Conservation (phyloP, 2,329 filamentous ascomycete genomes). For the Trichophyton benhamiae region DNA sequence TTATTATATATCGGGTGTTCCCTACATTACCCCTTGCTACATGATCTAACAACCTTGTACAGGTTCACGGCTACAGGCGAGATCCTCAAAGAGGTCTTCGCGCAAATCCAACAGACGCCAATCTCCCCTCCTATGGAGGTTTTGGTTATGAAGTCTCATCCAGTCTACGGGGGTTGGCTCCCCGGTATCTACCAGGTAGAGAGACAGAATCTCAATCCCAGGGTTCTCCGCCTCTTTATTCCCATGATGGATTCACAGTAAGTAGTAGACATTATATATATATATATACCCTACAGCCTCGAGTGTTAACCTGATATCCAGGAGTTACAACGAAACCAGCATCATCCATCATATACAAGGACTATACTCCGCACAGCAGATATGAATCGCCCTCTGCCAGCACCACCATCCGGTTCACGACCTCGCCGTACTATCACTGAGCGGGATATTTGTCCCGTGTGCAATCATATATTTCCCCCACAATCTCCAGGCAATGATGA, state of each 20-base stretch:
- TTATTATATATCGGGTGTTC: not conserved
- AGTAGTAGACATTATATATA: not conserved
- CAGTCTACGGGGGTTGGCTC: slow-evolving; percentile 7
- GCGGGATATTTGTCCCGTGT: slow-evolving; percentile 37
- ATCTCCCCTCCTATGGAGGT: slow-evolving; percentile 11
- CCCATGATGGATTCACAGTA: slow-evolving; percentile 6
- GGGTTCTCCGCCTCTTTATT: slow-evolving; percentile 13
- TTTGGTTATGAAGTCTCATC: slow-evolving; percentile 12
- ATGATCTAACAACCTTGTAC: not conserved
- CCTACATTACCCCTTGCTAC: not conserved
- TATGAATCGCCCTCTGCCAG: slow-evolving; percentile 11
- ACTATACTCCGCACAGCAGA: not conserved
- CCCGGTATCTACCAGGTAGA: slow-evolving; percentile 12
- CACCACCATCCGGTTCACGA: slow-evolving; percentile 11
- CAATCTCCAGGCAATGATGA: slow-evolving; percentile 28
- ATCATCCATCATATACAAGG: not conserved
- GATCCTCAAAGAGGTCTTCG: slow-evolving; percentile 5
- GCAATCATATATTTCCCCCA: slow-evolving; percentile 29
- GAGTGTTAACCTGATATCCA: not conserved
- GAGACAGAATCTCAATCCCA: slow-evolving; percentile 3
- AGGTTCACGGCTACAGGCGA: slow-evolving; percentile 10
- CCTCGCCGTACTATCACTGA: slow-evolving; percentile 25
- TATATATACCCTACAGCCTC: not conserved
- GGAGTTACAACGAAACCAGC: slow-evolving; percentile 4
- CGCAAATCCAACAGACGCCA: slow-evolving; percentile 5